phyloP scores from a whole-genome alignment of 148 eudicot genomes.

The Vaccinium myrtillus region DNA sequence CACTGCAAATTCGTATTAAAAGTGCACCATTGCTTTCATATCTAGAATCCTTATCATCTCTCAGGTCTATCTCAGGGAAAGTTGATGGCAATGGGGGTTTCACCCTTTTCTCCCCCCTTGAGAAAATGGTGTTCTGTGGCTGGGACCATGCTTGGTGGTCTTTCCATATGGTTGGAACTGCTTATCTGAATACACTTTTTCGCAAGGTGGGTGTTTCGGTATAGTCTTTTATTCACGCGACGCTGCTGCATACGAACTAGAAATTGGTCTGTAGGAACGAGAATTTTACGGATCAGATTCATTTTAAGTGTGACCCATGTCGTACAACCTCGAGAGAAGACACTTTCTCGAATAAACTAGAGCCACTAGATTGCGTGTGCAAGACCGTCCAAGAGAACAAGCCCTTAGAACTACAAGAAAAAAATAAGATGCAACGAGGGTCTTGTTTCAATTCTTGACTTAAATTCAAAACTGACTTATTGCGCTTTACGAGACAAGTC shows the following conservation, averaged over 20 bases:
- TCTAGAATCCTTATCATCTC: conserved; percentile 31
- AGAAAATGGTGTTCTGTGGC: neutral
- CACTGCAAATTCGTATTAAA: conserved; percentile 24
- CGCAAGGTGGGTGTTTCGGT: neutral
- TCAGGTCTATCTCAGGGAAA: conserved; percentile 18
- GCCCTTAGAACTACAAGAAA: neutral
- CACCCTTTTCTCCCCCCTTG: neutral
- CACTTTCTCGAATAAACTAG: neutral
- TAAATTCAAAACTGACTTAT: too few relatives aligned
- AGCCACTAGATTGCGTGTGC: neutral
- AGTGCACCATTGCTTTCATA: conserved; percentile 3
- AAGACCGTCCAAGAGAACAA: neutral
- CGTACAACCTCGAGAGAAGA: neutral
- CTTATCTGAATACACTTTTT: neutral
- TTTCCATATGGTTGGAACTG: conserved; percentile 9
- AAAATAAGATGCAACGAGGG: neutral
- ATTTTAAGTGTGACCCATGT: neutral
- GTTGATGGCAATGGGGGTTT: conserved; percentile 17
- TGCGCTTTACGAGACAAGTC: too few relatives aligned
- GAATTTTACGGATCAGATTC: neutral
- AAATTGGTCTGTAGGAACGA: neutral
- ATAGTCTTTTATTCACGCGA: neutral
- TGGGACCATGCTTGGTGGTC: conserved; percentile 1
- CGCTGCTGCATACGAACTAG: neutral
- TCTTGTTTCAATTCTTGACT: too few relatives aligned